Evolutionary conservation across 2,329 filamentous ascomycete genomes (phyloP).

Genomic region (Tolypocladium capitatum): DNA sequence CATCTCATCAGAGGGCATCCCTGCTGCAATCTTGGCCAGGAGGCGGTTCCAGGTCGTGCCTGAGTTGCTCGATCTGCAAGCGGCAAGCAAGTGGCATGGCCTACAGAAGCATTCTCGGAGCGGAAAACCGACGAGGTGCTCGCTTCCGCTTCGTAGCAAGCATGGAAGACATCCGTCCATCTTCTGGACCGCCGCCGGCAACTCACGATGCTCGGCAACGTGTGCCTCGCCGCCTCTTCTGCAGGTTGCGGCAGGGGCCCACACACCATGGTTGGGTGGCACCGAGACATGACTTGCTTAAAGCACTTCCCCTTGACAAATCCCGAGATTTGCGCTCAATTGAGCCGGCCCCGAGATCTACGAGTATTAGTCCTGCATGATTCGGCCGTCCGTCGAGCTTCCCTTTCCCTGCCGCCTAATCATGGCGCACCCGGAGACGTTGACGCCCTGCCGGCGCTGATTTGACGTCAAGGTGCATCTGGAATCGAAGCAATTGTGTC

Average conservation of each 20-base stretch:
- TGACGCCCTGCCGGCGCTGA: background rate
- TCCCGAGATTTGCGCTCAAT: background rate
- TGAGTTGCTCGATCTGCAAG: background rate
- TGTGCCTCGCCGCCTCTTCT: background rate
- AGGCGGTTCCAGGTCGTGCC: too few species aligned
- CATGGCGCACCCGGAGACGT: background rate
- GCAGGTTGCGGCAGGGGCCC: background rate
- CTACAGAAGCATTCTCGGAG: background rate
- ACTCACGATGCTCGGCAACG: background rate
- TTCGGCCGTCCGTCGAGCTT: background rate
- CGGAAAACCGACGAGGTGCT: background rate
- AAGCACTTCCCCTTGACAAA: background rate
- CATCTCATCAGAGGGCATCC: background rate
- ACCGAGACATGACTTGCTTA: background rate
- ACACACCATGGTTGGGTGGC: background rate
- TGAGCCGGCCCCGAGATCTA: background rate
- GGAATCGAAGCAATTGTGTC: background rate
- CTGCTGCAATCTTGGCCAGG: background rate
- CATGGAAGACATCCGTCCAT: background rate
- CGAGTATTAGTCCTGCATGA: too few species aligned
- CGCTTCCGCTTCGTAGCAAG: background rate
- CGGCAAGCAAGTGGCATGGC: background rate
- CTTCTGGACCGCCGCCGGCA: background rate
- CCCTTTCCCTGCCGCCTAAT: background rate
- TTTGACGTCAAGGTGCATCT: background rate